phyloP scores from a whole-genome alignment of 148 eudicot genomes.

The Camellia lanceoleosa region DNA sequence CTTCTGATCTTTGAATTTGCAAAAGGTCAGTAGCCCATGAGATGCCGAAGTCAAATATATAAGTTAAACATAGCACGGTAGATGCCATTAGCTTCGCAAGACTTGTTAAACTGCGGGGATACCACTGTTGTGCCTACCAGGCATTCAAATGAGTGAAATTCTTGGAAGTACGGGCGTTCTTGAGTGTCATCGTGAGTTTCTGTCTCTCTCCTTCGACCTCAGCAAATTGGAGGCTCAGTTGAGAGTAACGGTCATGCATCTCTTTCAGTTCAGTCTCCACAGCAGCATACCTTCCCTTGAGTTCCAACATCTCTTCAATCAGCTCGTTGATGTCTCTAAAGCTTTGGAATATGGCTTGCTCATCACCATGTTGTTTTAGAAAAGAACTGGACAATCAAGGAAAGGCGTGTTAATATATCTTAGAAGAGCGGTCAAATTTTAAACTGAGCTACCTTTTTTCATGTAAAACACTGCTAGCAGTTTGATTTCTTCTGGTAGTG shows the following conservation, averaged over 20 bases:
- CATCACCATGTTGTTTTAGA: constrained; percentile 84
- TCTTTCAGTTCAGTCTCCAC: constrained; percentile 74
- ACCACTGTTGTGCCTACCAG: neutral
- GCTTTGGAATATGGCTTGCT: constrained; percentile 84
- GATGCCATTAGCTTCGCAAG: neutral
- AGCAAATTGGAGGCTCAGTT: constrained; percentile 81
- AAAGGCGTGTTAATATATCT: neutral
- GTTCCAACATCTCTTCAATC: constrained; percentile 76
- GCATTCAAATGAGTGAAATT: constrained; percentile 27
- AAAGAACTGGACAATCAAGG: constrained; percentile 56
- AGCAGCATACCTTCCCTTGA: constrained; percentile 55
- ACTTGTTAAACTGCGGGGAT: neutral
- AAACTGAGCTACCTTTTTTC: too few relatives aligned
- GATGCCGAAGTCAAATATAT: neutral
- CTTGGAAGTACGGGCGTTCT: constrained; percentile 61
- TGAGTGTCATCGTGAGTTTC: constrained; percentile 76
- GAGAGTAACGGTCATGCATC: constrained; percentile 90
- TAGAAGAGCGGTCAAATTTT: neutral
- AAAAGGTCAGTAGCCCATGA: constrained; percentile 1
- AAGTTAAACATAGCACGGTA: neutral
- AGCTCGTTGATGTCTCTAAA: constrained; percentile 88
- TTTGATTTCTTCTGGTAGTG: too few relatives aligned
- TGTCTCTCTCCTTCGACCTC: constrained; percentile 99
- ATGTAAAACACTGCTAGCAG: too few relatives aligned
- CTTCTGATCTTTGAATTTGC: constrained; percentile 13